A percentile compares a stretch with the other conserved stretches of the same genome.
Evolutionary conservation across 257 asterid genomes (phyloP).

Genomic region (Ehretia macrophylla): DNA sequence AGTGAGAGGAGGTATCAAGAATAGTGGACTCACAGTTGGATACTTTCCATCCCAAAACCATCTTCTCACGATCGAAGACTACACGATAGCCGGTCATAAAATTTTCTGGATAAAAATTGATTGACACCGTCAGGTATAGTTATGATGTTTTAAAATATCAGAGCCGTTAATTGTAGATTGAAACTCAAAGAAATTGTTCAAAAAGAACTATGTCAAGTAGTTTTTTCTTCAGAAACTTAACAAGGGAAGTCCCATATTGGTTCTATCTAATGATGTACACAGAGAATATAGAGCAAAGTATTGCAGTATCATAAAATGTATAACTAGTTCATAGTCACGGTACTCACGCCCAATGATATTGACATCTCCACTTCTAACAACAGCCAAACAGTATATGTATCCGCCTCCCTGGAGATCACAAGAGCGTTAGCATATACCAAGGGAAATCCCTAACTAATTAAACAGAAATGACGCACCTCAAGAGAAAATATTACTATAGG

Average conservation of each 20-base stretch:
- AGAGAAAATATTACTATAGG: slow-evolving; percentile 46
- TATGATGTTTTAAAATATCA: neutral
- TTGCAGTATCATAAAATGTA: too few species aligned
- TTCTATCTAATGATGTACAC: neutral
- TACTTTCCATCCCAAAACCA: slow-evolving; percentile 82
- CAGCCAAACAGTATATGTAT: slow-evolving; percentile 63
- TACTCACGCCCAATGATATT: slow-evolving; percentile 97
- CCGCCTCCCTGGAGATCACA: slow-evolving; percentile 40
- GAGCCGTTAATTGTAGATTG: too few species aligned
- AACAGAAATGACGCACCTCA: slow-evolving; percentile 33
- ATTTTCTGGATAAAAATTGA: slow-evolving; percentile 52
- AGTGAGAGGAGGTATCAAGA: neutral
- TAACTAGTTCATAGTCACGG: neutral
- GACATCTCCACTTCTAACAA: slow-evolving; percentile 67
- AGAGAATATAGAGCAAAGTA: neutral
- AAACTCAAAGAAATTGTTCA: too few species aligned
- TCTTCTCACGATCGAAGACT: slow-evolving; percentile 82
- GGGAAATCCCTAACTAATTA: neutral
- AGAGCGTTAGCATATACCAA: slow-evolving; percentile 19
- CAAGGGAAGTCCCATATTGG: neutral
- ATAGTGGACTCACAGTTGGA: slow-evolving; percentile 60
- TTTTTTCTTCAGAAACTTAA: neutral
- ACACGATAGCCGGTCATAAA: slow-evolving; percentile 86
- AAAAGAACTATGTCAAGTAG: too few species aligned
- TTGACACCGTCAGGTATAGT: neutral